phyloP scores from a whole-genome alignment of 148 eudicot genomes.

The Rhododendron simsii region DNA sequence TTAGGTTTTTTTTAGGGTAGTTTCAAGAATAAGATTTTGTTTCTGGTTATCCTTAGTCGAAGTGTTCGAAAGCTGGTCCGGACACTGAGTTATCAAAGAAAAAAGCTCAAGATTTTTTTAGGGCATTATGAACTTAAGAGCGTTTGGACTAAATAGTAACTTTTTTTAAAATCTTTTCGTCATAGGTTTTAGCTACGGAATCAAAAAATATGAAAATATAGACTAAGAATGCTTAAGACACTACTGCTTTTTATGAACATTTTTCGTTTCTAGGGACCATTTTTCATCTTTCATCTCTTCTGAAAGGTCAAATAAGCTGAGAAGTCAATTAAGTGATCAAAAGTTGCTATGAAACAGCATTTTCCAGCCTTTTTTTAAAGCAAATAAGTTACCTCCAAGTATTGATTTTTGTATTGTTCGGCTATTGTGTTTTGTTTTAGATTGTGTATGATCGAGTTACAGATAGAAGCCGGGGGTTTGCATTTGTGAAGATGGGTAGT shows the following conservation, averaged over 20 bases:
- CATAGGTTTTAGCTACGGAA: no score
- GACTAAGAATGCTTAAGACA: not conserved
- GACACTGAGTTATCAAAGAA: no score
- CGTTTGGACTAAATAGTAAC: no score
- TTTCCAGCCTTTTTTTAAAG: not conserved
- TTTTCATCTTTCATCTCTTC: not conserved
- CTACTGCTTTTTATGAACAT: no score
- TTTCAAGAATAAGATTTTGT: not conserved
- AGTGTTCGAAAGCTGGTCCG: no score
- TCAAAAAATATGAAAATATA: no score
- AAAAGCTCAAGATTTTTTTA: no score
- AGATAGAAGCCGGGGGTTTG: constrained; percentile 91
- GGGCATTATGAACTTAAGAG: no score
- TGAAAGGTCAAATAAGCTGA: not conserved
- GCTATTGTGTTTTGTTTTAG: constrained; percentile 30
- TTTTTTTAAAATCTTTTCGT: no score
- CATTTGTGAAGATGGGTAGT: constrained; percentile 79
- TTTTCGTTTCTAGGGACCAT: not conserved
- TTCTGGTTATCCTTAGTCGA: not conserved
- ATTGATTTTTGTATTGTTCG: not conserved
- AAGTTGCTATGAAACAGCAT: not conserved
- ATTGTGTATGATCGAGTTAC: constrained; percentile 82
- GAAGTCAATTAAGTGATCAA: not conserved
- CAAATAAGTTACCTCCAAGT: not conserved
- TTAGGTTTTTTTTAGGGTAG: no score